A percentile compares a stretch with the other conserved stretches of the same genome.
Conservation (phyloP, 345 rosid genomes). For the Pugionium dolabratum region DNA sequence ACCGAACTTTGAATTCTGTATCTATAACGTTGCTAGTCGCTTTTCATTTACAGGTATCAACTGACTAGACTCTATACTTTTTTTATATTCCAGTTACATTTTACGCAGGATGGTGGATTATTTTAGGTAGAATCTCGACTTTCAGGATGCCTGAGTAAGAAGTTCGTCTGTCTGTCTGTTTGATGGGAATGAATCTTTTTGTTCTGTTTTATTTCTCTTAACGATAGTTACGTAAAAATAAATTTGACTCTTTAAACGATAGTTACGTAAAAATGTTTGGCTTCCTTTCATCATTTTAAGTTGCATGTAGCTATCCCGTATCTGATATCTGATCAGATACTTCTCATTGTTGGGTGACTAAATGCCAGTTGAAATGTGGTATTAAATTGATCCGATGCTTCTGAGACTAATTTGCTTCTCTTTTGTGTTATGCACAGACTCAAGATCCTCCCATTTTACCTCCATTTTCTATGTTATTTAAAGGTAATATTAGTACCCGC, state of each 20-base stretch:
- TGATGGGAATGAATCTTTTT: background rate
- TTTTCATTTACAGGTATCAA: slow-evolving; percentile 55
- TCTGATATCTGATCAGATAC: no score
- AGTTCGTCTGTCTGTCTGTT: background rate
- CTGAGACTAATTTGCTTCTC: slow-evolving; percentile 14
- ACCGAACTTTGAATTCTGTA: slow-evolving; percentile 52
- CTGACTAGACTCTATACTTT: background rate
- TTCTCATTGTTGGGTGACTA: no score
- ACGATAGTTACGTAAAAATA: background rate
- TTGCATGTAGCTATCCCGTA: background rate
- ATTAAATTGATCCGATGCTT: no score
- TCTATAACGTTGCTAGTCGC: slow-evolving; percentile 55
- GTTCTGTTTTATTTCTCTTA: background rate
- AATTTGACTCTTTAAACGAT: background rate
- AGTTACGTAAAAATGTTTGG: background rate
- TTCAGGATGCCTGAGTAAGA: background rate
- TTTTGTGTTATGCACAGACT: slow-evolving; percentile 45
- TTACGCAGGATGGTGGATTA: background rate
- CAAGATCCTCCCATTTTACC: slow-evolving; percentile 63
- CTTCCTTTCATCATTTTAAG: background rate
- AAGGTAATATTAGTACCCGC: slow-evolving; percentile 42
- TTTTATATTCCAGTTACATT: background rate
- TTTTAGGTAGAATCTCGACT: slow-evolving; percentile 7
- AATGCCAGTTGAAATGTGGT: no score
- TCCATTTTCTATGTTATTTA: slow-evolving; percentile 51